Evolutionary conservation across 768 basidiomycete genomes (phyloP).

Genomic region (Boletus subcaerulescens): DNA sequence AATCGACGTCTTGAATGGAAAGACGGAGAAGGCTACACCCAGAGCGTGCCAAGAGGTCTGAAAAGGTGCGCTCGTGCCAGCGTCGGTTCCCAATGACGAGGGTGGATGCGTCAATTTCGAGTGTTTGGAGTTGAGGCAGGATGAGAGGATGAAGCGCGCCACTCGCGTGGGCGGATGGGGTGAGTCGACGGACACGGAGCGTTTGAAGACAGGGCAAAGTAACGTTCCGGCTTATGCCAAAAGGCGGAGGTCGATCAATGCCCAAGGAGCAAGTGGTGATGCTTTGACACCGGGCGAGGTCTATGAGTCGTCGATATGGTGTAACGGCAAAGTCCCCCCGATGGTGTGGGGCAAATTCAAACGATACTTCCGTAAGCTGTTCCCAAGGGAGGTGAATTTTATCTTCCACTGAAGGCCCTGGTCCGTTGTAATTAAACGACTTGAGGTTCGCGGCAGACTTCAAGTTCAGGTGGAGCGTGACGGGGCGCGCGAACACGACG

Average conservation of each 20-base stretch:
- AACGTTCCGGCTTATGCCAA: neutral
- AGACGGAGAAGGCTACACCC: constrained; percentile 8
- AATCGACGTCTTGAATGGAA: constrained; percentile 13
- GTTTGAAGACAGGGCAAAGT: constrained; percentile 13
- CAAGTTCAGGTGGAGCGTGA: constrained; percentile 1
- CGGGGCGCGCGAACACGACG: too few relatives aligned
- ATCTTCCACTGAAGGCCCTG: neutral
- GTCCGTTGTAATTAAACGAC: constrained; percentile 15
- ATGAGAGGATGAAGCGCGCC: constrained; percentile 9
- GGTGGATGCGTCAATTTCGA: constrained; percentile 14
- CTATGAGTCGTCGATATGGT: neutral
- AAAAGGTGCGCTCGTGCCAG: constrained; percentile 15
- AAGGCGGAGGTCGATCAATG: neutral
- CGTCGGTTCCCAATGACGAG: neutral
- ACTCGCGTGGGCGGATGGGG: neutral
- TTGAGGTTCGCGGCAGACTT: constrained; percentile 9
- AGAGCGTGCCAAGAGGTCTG: constrained; percentile 14
- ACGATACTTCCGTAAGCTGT: constrained; percentile 10
- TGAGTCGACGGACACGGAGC: constrained; percentile 18
- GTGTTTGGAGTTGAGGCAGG: constrained; percentile 16
- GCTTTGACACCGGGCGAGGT: constrained; percentile 15
- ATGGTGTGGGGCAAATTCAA: constrained; percentile 5
- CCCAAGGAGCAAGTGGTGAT: constrained; percentile 20
- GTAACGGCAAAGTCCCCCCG: constrained; percentile 1
- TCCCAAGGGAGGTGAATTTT: constrained; percentile 9